Conservation (phyloP, 768 basidiomycete genomes). For the Hygrophoropsis aurantiaca region DNA sequence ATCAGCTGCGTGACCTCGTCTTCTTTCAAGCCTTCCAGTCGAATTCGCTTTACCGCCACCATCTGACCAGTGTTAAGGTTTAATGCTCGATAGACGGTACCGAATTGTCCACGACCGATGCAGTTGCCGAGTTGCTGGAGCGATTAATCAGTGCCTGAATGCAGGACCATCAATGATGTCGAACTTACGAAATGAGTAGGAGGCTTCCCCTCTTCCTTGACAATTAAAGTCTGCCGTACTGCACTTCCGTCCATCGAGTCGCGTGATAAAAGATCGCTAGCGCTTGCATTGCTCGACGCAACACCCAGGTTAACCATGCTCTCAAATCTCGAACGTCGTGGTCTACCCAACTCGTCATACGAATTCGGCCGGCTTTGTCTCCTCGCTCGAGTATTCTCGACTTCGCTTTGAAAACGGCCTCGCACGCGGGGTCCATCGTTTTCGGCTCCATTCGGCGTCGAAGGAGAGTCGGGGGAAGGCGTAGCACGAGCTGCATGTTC, state of each 20-base stretch:
- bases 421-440: conserved; percentile 40
- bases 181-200: conserved; percentile 78
- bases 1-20: conserved; percentile 88
- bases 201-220: conserved; percentile 79
- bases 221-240: conserved; percentile 66
- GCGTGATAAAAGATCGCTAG: conserved; percentile 64
- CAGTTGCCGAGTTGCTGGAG: conserved; percentile 94
- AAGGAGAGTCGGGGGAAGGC: conserved; percentile 38
- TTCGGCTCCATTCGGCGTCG: conserved; percentile 27
- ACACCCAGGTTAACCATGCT: conserved; percentile 67
- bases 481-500: conserved; percentile 40
- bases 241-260: conserved; percentile 66
- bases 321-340: conserved; percentile 64
- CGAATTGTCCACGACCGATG: conserved; percentile 96
- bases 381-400: conserved; percentile 54
- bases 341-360: conserved; percentile 64
- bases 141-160: conserved; percentile 8
- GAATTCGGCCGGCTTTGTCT: conserved; percentile 62
- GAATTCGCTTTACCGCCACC: conserved; percentile 98
- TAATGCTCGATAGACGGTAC: conserved; percentile 91
- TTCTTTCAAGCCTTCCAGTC: conserved; percentile 86
- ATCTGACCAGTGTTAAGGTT: conserved; percentile 94
- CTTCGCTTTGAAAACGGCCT: conserved; percentile 73
- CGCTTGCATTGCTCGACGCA: conserved; percentile 49
- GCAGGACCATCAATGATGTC: conserved; percentile 2